Evolutionary conservation across 768 basidiomycete genomes (phyloP).

Genomic region (Rhizopogon rudus): DNA sequence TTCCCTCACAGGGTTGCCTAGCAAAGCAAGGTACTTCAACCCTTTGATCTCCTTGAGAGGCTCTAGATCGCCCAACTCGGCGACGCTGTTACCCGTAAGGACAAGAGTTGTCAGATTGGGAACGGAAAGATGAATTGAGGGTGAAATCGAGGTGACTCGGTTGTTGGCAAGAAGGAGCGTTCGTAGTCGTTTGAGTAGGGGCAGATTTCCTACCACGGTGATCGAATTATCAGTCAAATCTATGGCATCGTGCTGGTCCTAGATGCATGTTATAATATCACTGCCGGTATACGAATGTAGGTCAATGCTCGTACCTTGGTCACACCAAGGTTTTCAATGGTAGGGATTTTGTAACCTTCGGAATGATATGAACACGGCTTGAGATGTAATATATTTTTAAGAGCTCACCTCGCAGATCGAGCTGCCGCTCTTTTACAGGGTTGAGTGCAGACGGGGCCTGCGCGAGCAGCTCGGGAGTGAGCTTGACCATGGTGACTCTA

Average conservation of each 20-base stretch:
- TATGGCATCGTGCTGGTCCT: constrained; percentile 94
- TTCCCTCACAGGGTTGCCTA: constrained; percentile 83
- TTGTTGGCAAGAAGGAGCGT: constrained; percentile 89
- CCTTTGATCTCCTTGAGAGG: constrained; percentile 71
- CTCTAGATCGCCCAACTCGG: constrained; percentile 81
- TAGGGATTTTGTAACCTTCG: constrained; percentile 88
- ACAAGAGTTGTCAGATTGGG: constrained; percentile 83
- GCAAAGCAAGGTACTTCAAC: constrained; percentile 69
- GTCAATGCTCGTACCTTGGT: constrained; percentile 56
- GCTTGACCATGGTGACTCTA: constrained; percentile 61
- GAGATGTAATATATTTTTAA: constrained; percentile 8
- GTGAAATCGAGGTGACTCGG: constrained; percentile 77
- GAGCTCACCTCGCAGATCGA: constrained; percentile 79
- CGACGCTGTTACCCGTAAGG: constrained; percentile 77
- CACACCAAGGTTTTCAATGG: constrained; percentile 95
- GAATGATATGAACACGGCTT: constrained; percentile 12
- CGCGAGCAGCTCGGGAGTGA: constrained; percentile 90
- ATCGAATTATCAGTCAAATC: constrained; percentile 93
- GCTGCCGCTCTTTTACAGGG: constrained; percentile 82
- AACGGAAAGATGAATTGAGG: constrained; percentile 75
- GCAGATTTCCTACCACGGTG: constrained; percentile 76
- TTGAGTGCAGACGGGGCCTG: constrained; percentile 75
- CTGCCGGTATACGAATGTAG: constrained; percentile 8
- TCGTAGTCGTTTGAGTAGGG: constrained; percentile 77
- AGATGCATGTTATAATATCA: constrained; percentile 14